These are phyloP conservation scores for Moniliophthora roreri DNA, from an alignment of 1,284 basidiomycete genomes.

Conservation along the genomic window DNA sequence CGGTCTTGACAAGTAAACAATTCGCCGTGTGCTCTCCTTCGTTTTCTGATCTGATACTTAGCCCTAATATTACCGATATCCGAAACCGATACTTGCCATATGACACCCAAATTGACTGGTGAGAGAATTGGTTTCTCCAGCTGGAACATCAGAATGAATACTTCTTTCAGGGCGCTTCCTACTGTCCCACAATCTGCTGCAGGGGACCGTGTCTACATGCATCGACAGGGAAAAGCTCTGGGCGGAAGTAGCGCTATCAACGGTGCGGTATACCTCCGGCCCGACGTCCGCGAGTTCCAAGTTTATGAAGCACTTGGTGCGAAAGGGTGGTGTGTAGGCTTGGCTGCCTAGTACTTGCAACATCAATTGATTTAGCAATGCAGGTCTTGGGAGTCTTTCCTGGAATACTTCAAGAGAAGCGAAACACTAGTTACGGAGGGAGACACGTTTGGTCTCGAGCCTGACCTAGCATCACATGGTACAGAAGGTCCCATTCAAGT, in stretches of 20 bases:
- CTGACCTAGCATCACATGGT: constrained; percentile 5
- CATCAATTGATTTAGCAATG: neutral
- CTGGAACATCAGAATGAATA: neutral
- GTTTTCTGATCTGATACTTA: neutral
- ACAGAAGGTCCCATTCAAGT: constrained; percentile 8
- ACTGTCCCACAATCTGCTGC: constrained; percentile 11
- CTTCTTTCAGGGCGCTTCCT: constrained; percentile 8
- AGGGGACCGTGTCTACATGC: constrained; percentile 9
- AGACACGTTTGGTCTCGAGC: constrained; percentile 4
- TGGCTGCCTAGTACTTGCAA: constrained; percentile 5
- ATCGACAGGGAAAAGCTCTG: constrained; percentile 11
- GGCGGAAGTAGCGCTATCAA: constrained; percentile 12
- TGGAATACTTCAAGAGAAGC: neutral
- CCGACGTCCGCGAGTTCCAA: constrained; percentile 3
- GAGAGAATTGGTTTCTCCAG: neutral
- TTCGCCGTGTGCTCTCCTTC: too few species aligned
- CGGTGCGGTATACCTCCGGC: constrained; percentile 14
- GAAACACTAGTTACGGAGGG: constrained; percentile 1
- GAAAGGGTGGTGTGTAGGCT: constrained; percentile 12
- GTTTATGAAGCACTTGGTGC: constrained; percentile 11
- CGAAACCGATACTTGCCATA: constrained; percentile 9
- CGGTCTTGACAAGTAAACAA: too few species aligned
- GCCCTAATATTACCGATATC: constrained; percentile 15
- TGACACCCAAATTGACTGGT: constrained; percentile 14
- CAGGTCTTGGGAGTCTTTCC: constrained; percentile 2